phyloP scores from a whole-genome alignment of 2,329 filamentous ascomycete species.

The Talaromyces piceae region DNA sequence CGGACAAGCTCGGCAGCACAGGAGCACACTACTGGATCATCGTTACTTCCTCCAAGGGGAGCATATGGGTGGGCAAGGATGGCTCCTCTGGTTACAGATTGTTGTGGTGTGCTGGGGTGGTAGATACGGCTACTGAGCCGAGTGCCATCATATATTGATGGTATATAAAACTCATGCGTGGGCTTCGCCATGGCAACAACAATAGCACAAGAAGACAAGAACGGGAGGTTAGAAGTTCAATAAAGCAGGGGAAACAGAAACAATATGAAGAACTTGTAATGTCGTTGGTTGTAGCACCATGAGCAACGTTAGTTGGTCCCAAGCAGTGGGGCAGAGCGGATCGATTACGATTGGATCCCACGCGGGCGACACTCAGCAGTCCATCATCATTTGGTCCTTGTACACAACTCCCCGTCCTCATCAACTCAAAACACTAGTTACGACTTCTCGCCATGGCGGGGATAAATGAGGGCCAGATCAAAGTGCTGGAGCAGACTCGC shows the following conservation, averaged over 20 bases:
- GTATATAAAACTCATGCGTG: slow-evolving; percentile 62
- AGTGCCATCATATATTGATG: slow-evolving; percentile 72
- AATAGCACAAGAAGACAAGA: not conserved
- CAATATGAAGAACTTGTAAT: not conserved
- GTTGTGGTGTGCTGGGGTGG: slow-evolving; percentile 39
- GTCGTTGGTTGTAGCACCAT: not conserved
- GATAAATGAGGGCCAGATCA: slow-evolving; percentile 40
- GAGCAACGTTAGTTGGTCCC: not conserved
- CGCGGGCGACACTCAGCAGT: too few species aligned
- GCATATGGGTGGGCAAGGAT: slow-evolving; percentile 88
- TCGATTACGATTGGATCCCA: too few species aligned
- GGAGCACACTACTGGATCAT: slow-evolving; percentile 70
- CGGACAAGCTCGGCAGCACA: slow-evolving; percentile 59
- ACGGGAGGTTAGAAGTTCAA: not conserved
- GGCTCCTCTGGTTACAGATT: slow-evolving; percentile 38
- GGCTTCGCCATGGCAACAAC: slow-evolving; percentile 13
- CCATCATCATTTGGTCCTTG: not conserved
- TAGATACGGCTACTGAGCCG: slow-evolving; percentile 77
- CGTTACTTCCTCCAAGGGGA: slow-evolving; percentile 73
- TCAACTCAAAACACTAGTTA: not conserved
- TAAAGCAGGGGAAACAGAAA: not conserved
- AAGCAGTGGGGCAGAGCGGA: not conserved
- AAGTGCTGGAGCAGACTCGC: slow-evolving; percentile 63
- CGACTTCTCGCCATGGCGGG: slow-evolving; percentile 25
- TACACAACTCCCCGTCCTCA: not conserved